Base-by-base conservation (phyloP, 177 flowering plant species). In the Telopea speciosissima region DNA sequence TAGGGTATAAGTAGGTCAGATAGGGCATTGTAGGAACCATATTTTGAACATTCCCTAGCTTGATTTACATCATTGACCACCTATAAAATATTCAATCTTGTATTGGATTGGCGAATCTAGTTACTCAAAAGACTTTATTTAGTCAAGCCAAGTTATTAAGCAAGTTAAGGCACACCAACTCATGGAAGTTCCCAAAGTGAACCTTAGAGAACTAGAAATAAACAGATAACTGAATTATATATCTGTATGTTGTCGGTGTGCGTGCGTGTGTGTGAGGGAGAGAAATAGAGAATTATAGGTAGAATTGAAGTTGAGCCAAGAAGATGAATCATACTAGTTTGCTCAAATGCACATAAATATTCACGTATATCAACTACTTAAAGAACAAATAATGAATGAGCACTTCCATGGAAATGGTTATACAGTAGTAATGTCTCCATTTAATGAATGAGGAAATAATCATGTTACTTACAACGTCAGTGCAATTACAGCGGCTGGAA, bases 401-500 rank as follows among this genome's bases (percentile, higher is more conserved):
- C 24, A 68, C 9, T 63, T 49, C 36, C 22, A n/a, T 9, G 33
- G 9, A 68, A 40, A 42, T 24, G 40, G 31, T 24, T 22, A 52
- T 0, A 36, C 40, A 14, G 17, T 22, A 44, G 25, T 4, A 21
- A 36, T 2, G 11, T 24, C 7, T 33, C 49, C n/a, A 61, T 5
- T 44, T 24, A 62, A n/a, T 63, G 2, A 58, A 44, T 62, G 25
- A 23, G 24, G 44, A 65, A 4, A 63, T 19, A 73, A 23, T 44
- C 59, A 70, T n/a, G 49, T 28, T 71, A 83, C 97, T 95, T 78
- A 95, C 97, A 92, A 72, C 74, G 83, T 82, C n/a, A 95, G 83
- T 7, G 99, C 95, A 76, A 91, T 79, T 60, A 95, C 88, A 62
- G 97, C 88, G 66, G 99, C 97, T 23, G 99, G 99, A 56, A 92